Conservation (phyloP, 2,329 filamentous ascomycete genomes). For the Aureobasidium mangrovei region DNA sequence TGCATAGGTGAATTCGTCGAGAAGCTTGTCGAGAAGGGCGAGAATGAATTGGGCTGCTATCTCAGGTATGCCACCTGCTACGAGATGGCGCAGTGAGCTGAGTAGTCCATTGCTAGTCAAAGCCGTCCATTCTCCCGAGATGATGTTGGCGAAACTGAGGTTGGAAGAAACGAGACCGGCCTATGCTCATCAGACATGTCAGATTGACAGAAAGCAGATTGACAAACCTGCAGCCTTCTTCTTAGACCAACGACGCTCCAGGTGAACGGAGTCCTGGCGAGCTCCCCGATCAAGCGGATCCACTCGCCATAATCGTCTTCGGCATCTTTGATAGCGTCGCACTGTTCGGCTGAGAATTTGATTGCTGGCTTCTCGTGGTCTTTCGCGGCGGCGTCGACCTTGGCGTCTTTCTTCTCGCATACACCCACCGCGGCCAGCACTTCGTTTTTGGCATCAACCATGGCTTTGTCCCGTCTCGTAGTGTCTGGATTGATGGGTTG, state of each 20-base stretch:
- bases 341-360: conserved; percentile 5
- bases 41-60: neutral
- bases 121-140: neutral
- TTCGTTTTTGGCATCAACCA: conserved; percentile 40
- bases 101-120: neutral
- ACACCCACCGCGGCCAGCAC: conserved; percentile 40
- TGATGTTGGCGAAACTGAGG: neutral
- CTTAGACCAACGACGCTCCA: conserved; percentile 16
- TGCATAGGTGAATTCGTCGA: neutral
- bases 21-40: neutral
- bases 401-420: conserved; percentile 30
- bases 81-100: neutral
- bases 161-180: conserved; percentile 4
- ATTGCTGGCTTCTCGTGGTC: neutral
- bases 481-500: conserved; percentile 35
- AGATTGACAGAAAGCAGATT: neutral
- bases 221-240: conserved; percentile 12
- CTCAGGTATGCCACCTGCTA: conserved; percentile 3
- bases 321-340: conserved; percentile 7
- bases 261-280: neutral
- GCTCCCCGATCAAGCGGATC: conserved; percentile 10
- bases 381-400: neutral
- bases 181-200: neutral
- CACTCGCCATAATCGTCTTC: conserved; percentile 16
- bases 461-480: conserved; percentile 30